Conservation (phyloP, 1,139 yeast genomes). For the Keqinozyma sinolaborantium region DNA sequence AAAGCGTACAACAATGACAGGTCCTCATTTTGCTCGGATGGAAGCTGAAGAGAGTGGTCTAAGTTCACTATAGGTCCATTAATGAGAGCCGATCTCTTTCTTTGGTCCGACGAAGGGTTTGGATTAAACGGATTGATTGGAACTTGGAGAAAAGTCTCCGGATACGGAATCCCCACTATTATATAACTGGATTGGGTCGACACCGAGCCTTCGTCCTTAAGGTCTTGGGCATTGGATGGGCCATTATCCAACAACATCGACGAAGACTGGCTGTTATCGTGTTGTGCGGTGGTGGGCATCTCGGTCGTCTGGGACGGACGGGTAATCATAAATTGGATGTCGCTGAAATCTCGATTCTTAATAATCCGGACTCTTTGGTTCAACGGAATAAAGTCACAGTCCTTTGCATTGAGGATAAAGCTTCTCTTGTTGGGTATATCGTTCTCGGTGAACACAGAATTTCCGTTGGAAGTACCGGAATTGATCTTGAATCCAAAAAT, state of each 20-base stretch:
- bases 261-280: slow-evolving; percentile 35
- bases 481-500: slow-evolving; percentile 41
- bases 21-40: slow-evolving; percentile 41
- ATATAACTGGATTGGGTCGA: slow-evolving; percentile 32
- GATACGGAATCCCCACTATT: slow-evolving; percentile 42
- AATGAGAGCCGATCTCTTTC: slow-evolving; percentile 75
- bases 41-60: slow-evolving; percentile 55
- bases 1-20: slow-evolving; percentile 67
- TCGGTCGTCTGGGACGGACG: slow-evolving; percentile 22
- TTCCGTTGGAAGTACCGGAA: slow-evolving; percentile 12
- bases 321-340: slow-evolving; percentile 34
- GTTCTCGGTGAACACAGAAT: slow-evolving; percentile 6
- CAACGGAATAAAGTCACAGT: slow-evolving; percentile 32
- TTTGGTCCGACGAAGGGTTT: slow-evolving; percentile 64
- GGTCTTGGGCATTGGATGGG: slow-evolving; percentile 7
- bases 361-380: slow-evolving; percentile 33
- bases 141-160: slow-evolving; percentile 30
- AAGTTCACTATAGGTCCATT: slow-evolving; percentile 83
- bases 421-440: slow-evolving; percentile 14
- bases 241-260: slow-evolving; percentile 30
- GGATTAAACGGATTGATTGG: slow-evolving; percentile 44
- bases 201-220: slow-evolving; percentile 21
- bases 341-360: slow-evolving; percentile 29
- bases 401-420: slow-evolving; percentile 26
- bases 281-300: slow-evolving; percentile 13